These are phyloP conservation scores for Datura wrightii DNA, from an alignment of 257 asterid species.

Conservation along the genomic window DNA sequence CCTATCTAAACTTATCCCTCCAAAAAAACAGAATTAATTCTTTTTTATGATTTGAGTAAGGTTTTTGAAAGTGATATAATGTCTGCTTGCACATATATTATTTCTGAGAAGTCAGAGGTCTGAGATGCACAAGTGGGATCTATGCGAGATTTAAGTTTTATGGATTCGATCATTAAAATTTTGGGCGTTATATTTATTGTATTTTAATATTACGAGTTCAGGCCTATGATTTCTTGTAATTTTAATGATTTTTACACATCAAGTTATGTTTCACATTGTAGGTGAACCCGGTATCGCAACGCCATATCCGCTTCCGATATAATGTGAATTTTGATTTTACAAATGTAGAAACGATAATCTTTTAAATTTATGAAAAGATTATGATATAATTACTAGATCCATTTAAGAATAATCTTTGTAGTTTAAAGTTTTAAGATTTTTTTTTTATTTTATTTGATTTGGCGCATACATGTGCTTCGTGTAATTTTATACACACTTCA, in stretches of 20 bases:
- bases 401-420: no score
- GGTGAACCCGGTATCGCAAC: not conserved
- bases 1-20: not conserved
- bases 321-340: not conserved
- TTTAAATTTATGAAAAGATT: not conserved
- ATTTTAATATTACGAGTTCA: no score
- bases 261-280: not conserved
- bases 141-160: no score
- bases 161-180: no score
- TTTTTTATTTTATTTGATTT: no score
- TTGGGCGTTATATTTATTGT: no score
- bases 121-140: not conserved
- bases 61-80: not conserved
- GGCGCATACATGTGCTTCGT: not conserved
- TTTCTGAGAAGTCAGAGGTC: slow-evolving; percentile 21
- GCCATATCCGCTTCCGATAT: not conserved
- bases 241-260: no score
- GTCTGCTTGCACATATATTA: not conserved
- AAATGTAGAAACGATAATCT: not conserved
- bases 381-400: not conserved
- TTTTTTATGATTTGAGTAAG: not conserved
- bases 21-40: not conserved
- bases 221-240: no score
- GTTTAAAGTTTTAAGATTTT: no score
- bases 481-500: no score